These are phyloP conservation scores for Asterophora parasitica DNA, from an alignment of 768 basidiomycete species.

Conservation along the genomic window DNA sequence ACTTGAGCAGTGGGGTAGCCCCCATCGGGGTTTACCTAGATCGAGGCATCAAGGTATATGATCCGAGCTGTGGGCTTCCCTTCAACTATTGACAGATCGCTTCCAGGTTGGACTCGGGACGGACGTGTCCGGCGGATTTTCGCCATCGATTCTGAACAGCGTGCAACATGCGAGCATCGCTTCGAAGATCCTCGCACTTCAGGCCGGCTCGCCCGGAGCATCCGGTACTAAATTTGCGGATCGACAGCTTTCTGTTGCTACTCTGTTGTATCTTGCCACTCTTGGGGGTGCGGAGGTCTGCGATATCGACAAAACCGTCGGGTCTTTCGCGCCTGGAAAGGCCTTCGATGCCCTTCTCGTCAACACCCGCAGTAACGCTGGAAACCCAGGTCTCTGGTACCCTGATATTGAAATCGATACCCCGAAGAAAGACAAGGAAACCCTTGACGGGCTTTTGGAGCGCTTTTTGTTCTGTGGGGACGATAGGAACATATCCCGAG, in stretches of 20 bases:
- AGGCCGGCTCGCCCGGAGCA: conserved; percentile 14
- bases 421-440: conserved; percentile 21
- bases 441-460: conserved; percentile 54
- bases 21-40: conserved; percentile 78
- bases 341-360: conserved; percentile 88
- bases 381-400: conserved; percentile 57
- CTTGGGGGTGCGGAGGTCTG: conserved; percentile 87
- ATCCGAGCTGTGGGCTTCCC: neutral
- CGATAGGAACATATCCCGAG: conserved; percentile 73
- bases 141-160: conserved; percentile 69
- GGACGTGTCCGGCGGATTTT: conserved; percentile 86
- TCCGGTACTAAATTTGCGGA: conserved; percentile 35
- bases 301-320: conserved; percentile 58
- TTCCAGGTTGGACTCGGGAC: conserved; percentile 89
- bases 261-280: conserved; percentile 87
- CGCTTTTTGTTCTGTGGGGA: conserved; percentile 85
- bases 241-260: conserved; percentile 65
- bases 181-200: conserved; percentile 69
- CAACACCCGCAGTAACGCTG: conserved; percentile 45
- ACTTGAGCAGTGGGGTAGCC: conserved; percentile 82
- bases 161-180: conserved; percentile 76
- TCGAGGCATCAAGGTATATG: conserved; percentile 73
- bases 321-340: conserved; percentile 77
- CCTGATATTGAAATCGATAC: conserved; percentile 32
- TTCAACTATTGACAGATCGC: neutral